Conservation (phyloP, 306 rosid genomes). For the Pueraria montana region DNA sequence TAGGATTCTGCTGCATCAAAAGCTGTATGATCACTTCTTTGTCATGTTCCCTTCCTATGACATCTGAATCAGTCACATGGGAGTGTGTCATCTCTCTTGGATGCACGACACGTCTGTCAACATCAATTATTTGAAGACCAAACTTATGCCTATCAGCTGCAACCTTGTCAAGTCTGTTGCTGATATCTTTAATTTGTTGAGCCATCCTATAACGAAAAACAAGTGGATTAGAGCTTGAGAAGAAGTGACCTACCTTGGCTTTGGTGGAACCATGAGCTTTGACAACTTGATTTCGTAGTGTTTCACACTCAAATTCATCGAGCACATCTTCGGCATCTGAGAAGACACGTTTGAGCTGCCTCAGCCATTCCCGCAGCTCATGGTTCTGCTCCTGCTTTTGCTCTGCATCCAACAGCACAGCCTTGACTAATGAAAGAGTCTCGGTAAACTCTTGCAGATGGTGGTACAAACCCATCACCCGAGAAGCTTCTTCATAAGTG, state of each 20-base stretch:
- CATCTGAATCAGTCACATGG: neutral
- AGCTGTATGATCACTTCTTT: neutral
- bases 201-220: neutral
- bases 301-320: constrained; percentile 43
- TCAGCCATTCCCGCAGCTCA: neutral
- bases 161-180: constrained; percentile 13
- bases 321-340: neutral
- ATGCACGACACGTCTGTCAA: constrained; percentile 5
- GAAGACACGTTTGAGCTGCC: constrained; percentile 21
- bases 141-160: neutral
- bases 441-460: neutral
- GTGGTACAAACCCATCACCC: too few relatives aligned
- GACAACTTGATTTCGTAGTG: neutral
- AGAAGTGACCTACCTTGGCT: constrained; percentile 20
- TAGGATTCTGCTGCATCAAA: neutral
- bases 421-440: constrained; percentile 24
- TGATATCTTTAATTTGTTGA: constrained; percentile 13
- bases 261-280: neutral
- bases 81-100: constrained; percentile 22
- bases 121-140: constrained; percentile 14
- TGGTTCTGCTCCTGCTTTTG: constrained; percentile 33
- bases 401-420: constrained; percentile 44
- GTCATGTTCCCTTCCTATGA: too few relatives aligned
- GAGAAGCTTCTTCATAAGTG: too few relatives aligned
- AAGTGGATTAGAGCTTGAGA: constrained; percentile 7